Conservation (phyloP, 2,329 filamentous ascomycete genomes). For the Fusarium tjaetaba region DNA sequence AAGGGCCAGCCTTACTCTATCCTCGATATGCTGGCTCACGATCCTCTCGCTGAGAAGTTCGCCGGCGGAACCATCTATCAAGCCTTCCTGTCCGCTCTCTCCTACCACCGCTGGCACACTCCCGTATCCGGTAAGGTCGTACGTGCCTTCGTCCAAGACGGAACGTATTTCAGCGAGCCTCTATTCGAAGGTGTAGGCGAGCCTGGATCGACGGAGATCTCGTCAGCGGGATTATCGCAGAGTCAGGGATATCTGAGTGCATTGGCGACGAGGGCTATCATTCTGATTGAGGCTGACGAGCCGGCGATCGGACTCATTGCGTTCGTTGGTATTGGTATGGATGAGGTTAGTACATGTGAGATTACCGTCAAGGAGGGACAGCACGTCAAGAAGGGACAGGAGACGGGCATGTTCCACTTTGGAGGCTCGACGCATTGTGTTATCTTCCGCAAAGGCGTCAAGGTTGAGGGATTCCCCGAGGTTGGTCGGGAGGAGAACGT, state of each 20-base stretch:
- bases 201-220: conserved; percentile 47
- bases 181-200: conserved; percentile 51
- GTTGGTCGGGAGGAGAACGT: conserved; percentile 52
- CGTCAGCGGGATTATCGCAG: conserved; percentile 54
- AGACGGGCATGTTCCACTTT: conserved; percentile 83
- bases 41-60: conserved; percentile 64
- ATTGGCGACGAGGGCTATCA: conserved; percentile 74
- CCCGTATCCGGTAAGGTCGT: conserved; percentile 71
- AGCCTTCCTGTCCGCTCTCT: conserved; percentile 73
- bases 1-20: conserved; percentile 76
- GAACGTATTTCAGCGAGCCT: conserved; percentile 74
- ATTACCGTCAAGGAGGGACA: conserved; percentile 75
- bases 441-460: conserved; percentile 69
- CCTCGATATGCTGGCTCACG: conserved; percentile 69
- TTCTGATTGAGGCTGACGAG: conserved; percentile 77
- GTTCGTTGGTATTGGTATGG: conserved; percentile 79
- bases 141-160: conserved; percentile 67
- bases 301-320: conserved; percentile 73
- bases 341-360: conserved; percentile 78
- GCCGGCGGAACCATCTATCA: conserved; percentile 75
- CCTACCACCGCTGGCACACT: conserved; percentile 78
- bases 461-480: conserved; percentile 53
- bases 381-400: conserved; percentile 73
- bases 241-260: conserved; percentile 74
- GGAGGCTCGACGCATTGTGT: conserved; percentile 78